Conservation (phyloP, 1,139 yeast genomes). For the Debaryomycetaceae sp. region DNA sequence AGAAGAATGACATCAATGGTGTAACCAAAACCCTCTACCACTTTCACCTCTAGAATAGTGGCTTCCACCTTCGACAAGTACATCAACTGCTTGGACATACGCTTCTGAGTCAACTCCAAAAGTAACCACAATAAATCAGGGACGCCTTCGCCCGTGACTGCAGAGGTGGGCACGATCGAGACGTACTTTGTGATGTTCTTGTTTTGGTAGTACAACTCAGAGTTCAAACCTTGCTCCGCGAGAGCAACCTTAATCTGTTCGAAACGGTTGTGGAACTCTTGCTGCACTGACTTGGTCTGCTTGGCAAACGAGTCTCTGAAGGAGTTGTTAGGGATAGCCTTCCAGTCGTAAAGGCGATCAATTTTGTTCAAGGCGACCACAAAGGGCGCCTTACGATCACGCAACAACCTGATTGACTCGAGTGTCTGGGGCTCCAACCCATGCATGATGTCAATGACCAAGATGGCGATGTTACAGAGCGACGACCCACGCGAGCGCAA, state of each 20-base stretch:
- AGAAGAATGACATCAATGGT: conserved; percentile 96
- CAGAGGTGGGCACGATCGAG: conserved; percentile 96
- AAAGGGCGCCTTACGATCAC: conserved; percentile 97
- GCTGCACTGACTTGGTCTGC: conserved; percentile 81
- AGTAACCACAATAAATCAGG: conserved; percentile 97
- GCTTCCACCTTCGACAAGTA: conserved; percentile 92
- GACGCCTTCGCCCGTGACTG: conserved; percentile 99
- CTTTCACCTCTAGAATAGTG: conserved; percentile 96
- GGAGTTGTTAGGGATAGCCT: conserved; percentile 81
- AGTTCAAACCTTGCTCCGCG: conserved; percentile 97
- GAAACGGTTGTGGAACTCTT: conserved; percentile 86
- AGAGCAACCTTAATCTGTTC: conserved; percentile 84
- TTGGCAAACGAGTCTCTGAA: conserved; percentile 89
- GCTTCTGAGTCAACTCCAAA: conserved; percentile 92
- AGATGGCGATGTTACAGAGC: conserved; percentile 95
- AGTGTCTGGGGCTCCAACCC: conserved; percentile 97
- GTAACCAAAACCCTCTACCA: conserved; percentile 97
- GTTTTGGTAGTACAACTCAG: conserved; percentile 94
- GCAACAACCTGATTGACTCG: conserved; percentile 84
- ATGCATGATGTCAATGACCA: conserved; percentile 98
- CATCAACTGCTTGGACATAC: conserved; percentile 98
- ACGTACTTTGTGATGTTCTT: conserved; percentile 89
- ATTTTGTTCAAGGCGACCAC: conserved; percentile 95
- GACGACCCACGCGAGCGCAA: conserved; percentile 99
- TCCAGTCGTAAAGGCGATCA: conserved; percentile 96